Percentiles rank a stretch among this genome's conserved stretches.
Conservation (phyloP, 2,329 filamentous ascomycete genomes). For the Cryoendolithus antarcticus region DNA sequence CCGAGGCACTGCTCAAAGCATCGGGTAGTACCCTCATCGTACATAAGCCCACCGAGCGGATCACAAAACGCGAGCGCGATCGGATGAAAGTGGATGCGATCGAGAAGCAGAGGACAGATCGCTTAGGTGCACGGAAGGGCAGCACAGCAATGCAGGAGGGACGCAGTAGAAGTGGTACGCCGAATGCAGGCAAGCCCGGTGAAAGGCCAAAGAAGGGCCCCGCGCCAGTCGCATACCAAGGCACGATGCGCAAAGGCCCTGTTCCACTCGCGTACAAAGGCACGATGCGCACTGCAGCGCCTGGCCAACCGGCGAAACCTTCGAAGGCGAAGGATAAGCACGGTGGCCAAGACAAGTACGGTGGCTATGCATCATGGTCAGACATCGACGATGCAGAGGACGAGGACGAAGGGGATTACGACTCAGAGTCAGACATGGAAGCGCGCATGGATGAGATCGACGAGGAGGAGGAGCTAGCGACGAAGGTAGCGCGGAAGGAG, state of each 20-base stretch:
- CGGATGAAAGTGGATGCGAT: slow-evolving; percentile 23
- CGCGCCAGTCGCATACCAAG: slow-evolving; percentile 28
- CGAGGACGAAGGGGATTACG: slow-evolving; percentile 51
- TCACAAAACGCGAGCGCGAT: slow-evolving; percentile 44
- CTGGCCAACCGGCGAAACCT: slow-evolving; percentile 22
- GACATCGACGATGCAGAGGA: slow-evolving; percentile 30
- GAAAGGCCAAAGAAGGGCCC: slow-evolving; percentile 18
- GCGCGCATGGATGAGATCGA: slow-evolving; percentile 63
- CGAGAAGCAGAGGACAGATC: slow-evolving; percentile 29
- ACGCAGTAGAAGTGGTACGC: slow-evolving; percentile 17
- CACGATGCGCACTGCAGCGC: slow-evolving; percentile 31
- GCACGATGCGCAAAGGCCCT: slow-evolving; percentile 22
- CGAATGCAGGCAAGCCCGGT: slow-evolving; percentile 10
- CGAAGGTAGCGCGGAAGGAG: slow-evolving; percentile 51
- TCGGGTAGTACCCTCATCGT: slow-evolving; percentile 57
- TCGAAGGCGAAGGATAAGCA: slow-evolving; percentile 20
- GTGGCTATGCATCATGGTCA: slow-evolving; percentile 28
- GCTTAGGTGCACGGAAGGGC: slow-evolving; percentile 14
- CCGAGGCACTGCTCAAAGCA: slow-evolving; percentile 45
- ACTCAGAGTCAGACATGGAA: slow-evolving; percentile 58
- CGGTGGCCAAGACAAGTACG: slow-evolving; percentile 22
- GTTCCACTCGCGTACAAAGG: slow-evolving; percentile 27
- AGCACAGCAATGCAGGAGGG: slow-evolving; percentile 8
- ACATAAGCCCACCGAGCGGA: slow-evolving; percentile 59
- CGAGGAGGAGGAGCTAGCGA: slow-evolving; percentile 53